phyloP scores from a whole-genome alignment of 2,329 filamentous ascomycete genomes.

The Verticillium isaacii region DNA sequence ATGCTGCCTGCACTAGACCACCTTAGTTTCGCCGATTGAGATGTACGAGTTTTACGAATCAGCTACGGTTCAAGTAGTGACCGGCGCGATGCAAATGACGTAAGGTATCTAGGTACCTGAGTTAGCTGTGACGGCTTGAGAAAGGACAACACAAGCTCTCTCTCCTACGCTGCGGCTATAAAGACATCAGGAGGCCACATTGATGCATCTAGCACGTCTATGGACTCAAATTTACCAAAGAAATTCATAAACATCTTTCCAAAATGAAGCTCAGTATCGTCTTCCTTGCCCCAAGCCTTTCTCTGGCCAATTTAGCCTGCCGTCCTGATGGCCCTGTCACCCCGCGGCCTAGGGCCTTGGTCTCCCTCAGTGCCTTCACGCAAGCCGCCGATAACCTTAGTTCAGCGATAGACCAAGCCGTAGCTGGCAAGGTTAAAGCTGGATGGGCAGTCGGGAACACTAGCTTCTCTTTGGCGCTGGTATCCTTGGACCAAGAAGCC shows the following conservation, averaged over 20 bases:
- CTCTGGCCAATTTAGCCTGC: conserved; percentile 15
- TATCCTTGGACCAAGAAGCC: conserved; percentile 23
- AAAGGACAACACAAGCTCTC: too few species aligned
- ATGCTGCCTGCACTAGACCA: too few species aligned
- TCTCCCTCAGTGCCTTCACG: conserved; percentile 19
- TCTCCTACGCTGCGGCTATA: too few species aligned
- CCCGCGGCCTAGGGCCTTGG: conserved; percentile 23
- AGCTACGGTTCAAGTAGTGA: too few species aligned
- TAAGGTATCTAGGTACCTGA: too few species aligned
- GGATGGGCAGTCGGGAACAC: conserved; percentile 29
- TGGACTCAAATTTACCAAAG: background rate
- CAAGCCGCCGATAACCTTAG: conserved; percentile 22
- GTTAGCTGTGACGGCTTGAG: too few species aligned
- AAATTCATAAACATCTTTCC: background rate
- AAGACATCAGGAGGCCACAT: too few species aligned
- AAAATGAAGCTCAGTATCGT: background rate
- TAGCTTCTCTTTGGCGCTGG: conserved; percentile 32
- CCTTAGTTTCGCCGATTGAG: too few species aligned
- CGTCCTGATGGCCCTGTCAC: conserved; percentile 23
- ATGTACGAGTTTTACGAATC: too few species aligned
- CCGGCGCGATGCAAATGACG: too few species aligned
- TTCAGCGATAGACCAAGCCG: conserved; percentile 20
- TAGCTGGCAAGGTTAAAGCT: conserved; percentile 23
- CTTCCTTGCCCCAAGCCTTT: background rate
- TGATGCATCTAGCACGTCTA: too few species aligned